Evolutionary conservation across 2,329 filamentous ascomycete genomes (phyloP), one percentile per base, ranked within the genome.

Genomic region (Fusarium globosum): DNA sequence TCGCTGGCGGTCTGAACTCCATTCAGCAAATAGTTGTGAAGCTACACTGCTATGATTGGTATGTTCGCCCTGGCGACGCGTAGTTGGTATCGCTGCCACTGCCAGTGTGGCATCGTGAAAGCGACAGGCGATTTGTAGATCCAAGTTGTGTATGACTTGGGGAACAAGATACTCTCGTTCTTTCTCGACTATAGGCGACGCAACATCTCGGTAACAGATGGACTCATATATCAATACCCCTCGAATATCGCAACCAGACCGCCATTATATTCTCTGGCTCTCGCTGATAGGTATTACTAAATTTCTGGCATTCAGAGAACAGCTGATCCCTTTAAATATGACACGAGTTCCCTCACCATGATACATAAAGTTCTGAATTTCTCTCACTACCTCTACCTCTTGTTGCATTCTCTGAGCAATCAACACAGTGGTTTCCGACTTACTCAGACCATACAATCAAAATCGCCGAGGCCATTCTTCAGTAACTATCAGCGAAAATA

Each of bases 221-320:
- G 10, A 10, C 36, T 10, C 16, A 6, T 18, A 6, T 38, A 16
- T 18, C 16, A 38, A 38, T 38, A 18, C 2, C 11, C 16, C 11
- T 18, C 16, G 10, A 0, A 3, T 11, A n/a, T 16, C 14, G 21
- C 3, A 23, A 3, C 7, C 9, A 23, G 9, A 7, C 1, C 16
- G 0, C 1, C 14, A n/a, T 5, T 4, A 11, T 4, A 16, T 10
- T 42, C 0, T 23, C 14, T n/a, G 10, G 3, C 9, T 42, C 7
- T 6, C 41, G 8, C 41, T 15, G 14, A 7, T 6, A 16, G 0
- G 9, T 5, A 11, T 7, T 1, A 18, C 9, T 38, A 18, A 0
- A 10, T 7, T 6, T 4, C 6, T 21, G 20, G 16, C 4, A 4
- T 2, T 15, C 1, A 7, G 15, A 15, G 8, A 11, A 21, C 8